A percentile compares a stretch with the other conserved stretches of the same genome.
These are phyloP conservation scores for Clathrospora elynae DNA, from an alignment of 2,329 filamentous ascomycete genomes.

Conservation along the genomic window DNA sequence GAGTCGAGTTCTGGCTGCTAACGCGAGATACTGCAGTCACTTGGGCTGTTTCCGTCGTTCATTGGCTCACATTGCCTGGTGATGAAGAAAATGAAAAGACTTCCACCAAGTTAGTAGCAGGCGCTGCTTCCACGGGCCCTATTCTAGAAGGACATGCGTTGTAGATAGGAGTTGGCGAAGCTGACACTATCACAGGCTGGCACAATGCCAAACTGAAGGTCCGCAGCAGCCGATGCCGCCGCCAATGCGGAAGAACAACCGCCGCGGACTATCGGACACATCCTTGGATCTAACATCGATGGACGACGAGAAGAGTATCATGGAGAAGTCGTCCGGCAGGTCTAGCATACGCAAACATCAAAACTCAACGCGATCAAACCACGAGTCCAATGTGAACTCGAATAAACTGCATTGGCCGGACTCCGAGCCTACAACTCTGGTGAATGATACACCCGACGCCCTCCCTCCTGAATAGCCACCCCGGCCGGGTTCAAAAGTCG, in stretches of 20 bases:
- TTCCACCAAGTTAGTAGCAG: constrained; percentile 15
- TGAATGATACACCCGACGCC: background rate
- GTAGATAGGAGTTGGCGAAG: background rate
- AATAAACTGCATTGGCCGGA: constrained; percentile 7
- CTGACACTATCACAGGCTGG: constrained; percentile 3
- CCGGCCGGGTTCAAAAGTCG: constrained; percentile 45
- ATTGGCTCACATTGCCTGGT: constrained; percentile 44
- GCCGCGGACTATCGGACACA: background rate
- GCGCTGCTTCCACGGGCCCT: constrained; percentile 7
- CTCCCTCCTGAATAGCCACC: background rate
- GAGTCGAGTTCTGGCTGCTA: background rate
- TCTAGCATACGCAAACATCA: background rate
- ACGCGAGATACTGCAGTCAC: constrained; percentile 35
- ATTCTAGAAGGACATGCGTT: background rate
- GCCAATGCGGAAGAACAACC: background rate
- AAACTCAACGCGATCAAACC: background rate
- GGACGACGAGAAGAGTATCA: background rate
- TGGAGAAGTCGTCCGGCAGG: background rate
- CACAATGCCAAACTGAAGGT: background rate
- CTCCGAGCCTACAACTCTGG: constrained; percentile 11
- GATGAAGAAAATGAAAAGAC: constrained; percentile 25
- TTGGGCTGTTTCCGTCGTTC: constrained; percentile 41
- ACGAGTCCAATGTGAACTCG: background rate
- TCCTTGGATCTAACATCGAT: background rate
- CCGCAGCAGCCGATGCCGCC: background rate